A percentile compares a stretch with the other conserved stretches of the same genome.
phyloP scores from a whole-genome alignment of 2,329 filamentous ascomycete genomes.

The Trematosphaeria pertusa region DNA sequence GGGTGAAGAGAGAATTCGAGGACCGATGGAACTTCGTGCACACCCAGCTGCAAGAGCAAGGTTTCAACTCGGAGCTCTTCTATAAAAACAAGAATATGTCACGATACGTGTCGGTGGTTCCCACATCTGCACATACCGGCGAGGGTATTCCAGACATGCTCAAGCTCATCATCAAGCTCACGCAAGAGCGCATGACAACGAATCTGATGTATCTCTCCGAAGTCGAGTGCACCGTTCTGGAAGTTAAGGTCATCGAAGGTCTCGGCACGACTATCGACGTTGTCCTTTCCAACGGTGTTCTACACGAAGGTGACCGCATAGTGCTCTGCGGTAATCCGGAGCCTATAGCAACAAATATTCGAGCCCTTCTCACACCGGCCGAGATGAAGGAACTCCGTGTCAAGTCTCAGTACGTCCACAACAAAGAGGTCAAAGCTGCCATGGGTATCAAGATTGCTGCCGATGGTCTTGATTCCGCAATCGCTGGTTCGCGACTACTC shows the following conservation, averaged over 20 bases:
- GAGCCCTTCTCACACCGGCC: conserved; percentile 90
- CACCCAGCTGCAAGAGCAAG: conserved; percentile 91
- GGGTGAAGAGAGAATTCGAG: conserved; percentile 91
- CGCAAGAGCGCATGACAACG: conserved; percentile 96
- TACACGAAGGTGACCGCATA: conserved; percentile 92
- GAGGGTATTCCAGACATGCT: conserved; percentile 99
- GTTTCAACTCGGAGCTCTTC: conserved; percentile 96
- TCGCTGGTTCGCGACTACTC: conserved; percentile 92
- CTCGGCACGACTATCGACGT: conserved; percentile 99
- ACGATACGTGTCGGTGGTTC: conserved; percentile 91
- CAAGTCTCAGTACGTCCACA: conserved; percentile 96
- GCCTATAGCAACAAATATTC: conserved; percentile 91
- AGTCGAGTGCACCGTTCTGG: conserved; percentile 95
- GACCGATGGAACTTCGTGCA: conserved; percentile 91
- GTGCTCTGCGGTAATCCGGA: conserved; percentile 97
- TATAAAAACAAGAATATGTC: conserved; percentile 99
- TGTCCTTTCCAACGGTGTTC: conserved; percentile 91
- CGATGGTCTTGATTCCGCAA: conserved; percentile 92
- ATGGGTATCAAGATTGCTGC: conserved; percentile 99
- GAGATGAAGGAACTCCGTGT: conserved; percentile 92
- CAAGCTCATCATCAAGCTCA: conserved; percentile 89
- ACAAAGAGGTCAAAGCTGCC: conserved; percentile 98
- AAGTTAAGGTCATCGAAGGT: conserved; percentile 99
- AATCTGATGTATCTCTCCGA: conserved; percentile 98
- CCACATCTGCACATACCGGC: conserved; percentile 97